Evolutionary conservation across 257 asterid genomes (phyloP).

Genomic region (Nemophila menziesii): DNA sequence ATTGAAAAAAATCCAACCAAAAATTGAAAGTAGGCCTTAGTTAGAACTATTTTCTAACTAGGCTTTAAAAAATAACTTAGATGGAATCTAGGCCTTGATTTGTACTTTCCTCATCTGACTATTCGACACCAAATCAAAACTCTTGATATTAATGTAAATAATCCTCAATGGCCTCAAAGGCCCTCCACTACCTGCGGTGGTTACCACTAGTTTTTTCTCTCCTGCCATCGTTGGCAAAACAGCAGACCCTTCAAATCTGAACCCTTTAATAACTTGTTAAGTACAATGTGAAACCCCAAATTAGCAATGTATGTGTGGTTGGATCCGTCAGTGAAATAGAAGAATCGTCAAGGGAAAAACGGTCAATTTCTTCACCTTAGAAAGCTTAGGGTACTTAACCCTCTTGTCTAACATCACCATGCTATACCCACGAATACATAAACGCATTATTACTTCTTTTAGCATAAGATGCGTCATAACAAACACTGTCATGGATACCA

Average conservation of each 20-base stretch:
- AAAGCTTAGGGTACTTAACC: constrained; percentile 35
- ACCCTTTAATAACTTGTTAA: constrained; percentile 37
- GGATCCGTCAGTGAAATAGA: constrained; percentile 43
- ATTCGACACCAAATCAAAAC: constrained; percentile 42
- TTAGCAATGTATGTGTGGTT: constrained; percentile 50
- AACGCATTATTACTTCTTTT: constrained; percentile 40
- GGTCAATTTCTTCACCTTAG: constrained; percentile 41
- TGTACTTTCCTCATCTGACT: no score
- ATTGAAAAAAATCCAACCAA: no score
- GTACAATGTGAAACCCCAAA: constrained; percentile 53
- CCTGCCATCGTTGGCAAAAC: constrained; percentile 41
- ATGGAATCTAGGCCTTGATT: no score
- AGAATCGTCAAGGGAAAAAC: constrained; percentile 62
- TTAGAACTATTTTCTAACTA: no score
- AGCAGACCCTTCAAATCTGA: constrained; percentile 35
- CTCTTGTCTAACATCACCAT: constrained; percentile 46
- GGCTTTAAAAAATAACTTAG: no score
- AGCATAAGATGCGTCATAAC: constrained; percentile 36
- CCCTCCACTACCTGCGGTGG: constrained; percentile 51
- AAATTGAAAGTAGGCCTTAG: no score
- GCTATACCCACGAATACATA: constrained; percentile 53
- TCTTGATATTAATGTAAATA: constrained; percentile 42
- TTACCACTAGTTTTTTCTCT: constrained; percentile 48
- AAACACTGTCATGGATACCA: constrained; percentile 29
- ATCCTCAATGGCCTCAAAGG: constrained; percentile 53